phyloP scores from a whole-genome alignment of 2,329 filamentous ascomycete genomes.

The Beauveria bassiana region DNA sequence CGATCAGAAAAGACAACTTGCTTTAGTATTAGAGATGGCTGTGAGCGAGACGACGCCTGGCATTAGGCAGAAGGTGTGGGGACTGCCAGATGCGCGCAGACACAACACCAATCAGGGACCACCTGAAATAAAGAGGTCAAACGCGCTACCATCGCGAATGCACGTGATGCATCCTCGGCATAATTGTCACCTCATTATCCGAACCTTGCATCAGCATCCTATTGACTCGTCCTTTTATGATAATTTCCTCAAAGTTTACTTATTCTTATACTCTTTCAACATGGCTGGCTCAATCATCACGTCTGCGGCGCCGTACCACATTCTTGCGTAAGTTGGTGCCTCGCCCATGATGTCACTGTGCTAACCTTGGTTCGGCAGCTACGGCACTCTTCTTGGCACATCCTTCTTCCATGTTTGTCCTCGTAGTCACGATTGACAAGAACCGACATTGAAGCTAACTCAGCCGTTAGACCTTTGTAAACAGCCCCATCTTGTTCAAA shows the following conservation, averaged over 20 bases:
- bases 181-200: not conserved
- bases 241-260: not conserved
- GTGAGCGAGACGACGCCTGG: not conserved
- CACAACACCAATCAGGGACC: not conserved
- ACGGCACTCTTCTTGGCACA: slow-evolving; percentile 79
- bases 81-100: not conserved
- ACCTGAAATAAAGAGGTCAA: not conserved
- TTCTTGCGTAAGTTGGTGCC: slow-evolving; percentile 53
- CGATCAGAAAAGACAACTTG: not conserved
- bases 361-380: slow-evolving; percentile 45
- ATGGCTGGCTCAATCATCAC: slow-evolving; percentile 48
- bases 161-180: slow-evolving; percentile 7
- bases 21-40: slow-evolving; percentile 5
- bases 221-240: not conserved
- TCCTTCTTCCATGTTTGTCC: slow-evolving; percentile 69
- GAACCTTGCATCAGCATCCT: not conserved
- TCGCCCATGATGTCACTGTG: not conserved
- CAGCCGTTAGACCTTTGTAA: slow-evolving; percentile 59
- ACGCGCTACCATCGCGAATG: slow-evolving; percentile 7
- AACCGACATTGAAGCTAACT: slow-evolving; percentile 10
- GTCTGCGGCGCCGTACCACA: slow-evolving; percentile 65
- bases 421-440: not conserved
- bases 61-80: slow-evolving; percentile 12
- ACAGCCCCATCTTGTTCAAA: slow-evolving; percentile 67
- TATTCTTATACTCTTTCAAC: slow-evolving; percentile 15